Conservation (phyloP, 1,284 basidiomycete species). For the Phenoliferia sp. region DNA sequence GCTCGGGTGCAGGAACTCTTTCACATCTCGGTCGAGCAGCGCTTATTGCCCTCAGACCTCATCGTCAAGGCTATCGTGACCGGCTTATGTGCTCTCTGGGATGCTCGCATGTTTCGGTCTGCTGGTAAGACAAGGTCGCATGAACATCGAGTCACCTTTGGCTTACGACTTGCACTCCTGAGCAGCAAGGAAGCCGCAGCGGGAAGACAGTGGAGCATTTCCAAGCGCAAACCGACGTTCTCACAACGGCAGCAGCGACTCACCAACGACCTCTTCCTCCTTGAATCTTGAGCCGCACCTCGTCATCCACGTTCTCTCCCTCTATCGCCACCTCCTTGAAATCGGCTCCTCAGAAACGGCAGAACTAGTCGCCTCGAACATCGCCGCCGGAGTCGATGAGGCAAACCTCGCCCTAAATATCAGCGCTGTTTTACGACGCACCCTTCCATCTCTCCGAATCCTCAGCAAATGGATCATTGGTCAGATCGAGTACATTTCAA, state of each 20-base stretch:
- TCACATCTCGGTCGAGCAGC: conserved; percentile 43
- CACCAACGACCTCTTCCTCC: not conserved
- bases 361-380: conserved; percentile 44
- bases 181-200: not conserved
- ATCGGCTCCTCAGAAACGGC: conserved; percentile 56
- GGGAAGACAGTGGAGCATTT: not conserved
- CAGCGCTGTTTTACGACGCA: conserved; percentile 76
- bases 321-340: conserved; percentile 63
- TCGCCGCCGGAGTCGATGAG: conserved; percentile 32
- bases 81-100: conserved; percentile 73
- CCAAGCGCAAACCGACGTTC: not conserved
- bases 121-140: not conserved
- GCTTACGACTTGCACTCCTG: not conserved
- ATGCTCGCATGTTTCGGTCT: conserved; percentile 59
- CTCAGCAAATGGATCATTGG: conserved; percentile 81
- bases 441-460: conserved; percentile 79
- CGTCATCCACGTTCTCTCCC: conserved; percentile 64
- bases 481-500: conserved; percentile 65
- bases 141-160: not conserved
- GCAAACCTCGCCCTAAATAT: conserved; percentile 71
- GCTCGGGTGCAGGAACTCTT: conserved; percentile 9
- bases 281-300: conserved; percentile 59
- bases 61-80: conserved; percentile 71
- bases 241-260: not conserved
- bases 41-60: conserved; percentile 66